Conservation (phyloP, 2,329 filamentous ascomycete species). For the Xylaria digitata region DNA sequence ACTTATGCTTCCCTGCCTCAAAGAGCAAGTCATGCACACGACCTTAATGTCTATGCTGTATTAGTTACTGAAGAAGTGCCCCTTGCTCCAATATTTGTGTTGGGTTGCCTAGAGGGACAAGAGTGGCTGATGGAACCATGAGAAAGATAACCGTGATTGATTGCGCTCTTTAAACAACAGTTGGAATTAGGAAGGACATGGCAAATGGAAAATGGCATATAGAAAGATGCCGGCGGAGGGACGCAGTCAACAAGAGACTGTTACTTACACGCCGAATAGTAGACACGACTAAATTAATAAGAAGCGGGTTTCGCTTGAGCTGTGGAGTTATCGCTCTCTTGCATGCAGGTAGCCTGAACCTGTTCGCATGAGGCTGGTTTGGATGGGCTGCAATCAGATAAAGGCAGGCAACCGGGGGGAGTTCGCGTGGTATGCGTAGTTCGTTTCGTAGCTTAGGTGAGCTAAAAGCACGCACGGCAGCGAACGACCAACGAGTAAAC, state of each 20-base stretch:
- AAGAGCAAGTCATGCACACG: conserved; percentile 30
- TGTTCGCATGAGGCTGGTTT: conserved; percentile 57
- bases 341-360: conserved; percentile 60
- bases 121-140: neutral
- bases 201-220: conserved; percentile 35
- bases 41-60: conserved; percentile 20
- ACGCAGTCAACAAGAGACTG: conserved; percentile 10
- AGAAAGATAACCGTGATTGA: neutral
- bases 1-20: conserved; percentile 43
- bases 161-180: neutral
- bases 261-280: conserved; percentile 37
- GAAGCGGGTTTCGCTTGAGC: conserved; percentile 39
- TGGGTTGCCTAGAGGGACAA: neutral
- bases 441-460: conserved; percentile 47
- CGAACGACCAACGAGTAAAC: conserved; percentile 43
- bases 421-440: conserved; percentile 49
- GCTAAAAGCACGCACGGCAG: conserved; percentile 40
- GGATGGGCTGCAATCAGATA: conserved; percentile 53
- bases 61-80: conserved; percentile 29
- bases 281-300: conserved; percentile 29
- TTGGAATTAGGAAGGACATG: conserved; percentile 14
- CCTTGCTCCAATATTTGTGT: neutral
- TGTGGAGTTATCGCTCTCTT: conserved; percentile 53
- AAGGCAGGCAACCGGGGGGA: conserved; percentile 51
- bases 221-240: conserved; percentile 33